These are phyloP conservation scores for Wickerhamiella domercqiae DNA, from an alignment of 805 yeast species.

Conservation along the genomic window DNA sequence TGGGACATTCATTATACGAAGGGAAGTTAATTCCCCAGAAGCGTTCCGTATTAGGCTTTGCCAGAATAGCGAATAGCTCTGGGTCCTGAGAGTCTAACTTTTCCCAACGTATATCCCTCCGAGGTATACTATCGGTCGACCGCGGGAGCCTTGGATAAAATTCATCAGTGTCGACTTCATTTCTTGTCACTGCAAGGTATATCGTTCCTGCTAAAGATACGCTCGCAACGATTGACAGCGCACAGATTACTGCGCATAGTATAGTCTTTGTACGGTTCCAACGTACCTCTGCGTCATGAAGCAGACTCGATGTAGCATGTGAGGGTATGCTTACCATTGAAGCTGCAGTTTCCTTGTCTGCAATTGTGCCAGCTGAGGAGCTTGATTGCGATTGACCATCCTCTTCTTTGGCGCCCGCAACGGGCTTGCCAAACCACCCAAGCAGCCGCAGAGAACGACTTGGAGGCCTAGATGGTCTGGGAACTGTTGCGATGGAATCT, in stretches of 20 bases:
- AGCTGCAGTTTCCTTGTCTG: background rate
- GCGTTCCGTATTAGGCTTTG: background rate
- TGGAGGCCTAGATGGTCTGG: background rate
- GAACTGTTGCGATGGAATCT: no score
- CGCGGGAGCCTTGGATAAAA: background rate
- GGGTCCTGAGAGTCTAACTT: background rate
- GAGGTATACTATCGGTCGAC: background rate
- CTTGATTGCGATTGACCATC: background rate
- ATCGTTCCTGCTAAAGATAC: background rate
- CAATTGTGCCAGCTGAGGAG: background rate
- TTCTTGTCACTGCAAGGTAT: background rate
- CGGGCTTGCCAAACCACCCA: background rate
- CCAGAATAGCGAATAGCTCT: background rate
- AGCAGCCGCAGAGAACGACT: background rate
- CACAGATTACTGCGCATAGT: background rate
- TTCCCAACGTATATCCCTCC: constrained; percentile 4
- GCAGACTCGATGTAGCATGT: background rate
- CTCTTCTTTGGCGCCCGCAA: background rate
- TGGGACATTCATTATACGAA: no score
- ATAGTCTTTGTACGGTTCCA: background rate
- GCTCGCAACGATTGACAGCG: background rate
- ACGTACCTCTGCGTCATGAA: background rate
- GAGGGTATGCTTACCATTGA: background rate
- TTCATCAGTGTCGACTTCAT: background rate
- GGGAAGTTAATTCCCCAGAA: background rate